A percentile compares a stretch with the other conserved stretches of the same genome.
Evolutionary conservation across 164 flowering plant species (phyloP).

Genomic region (Magnolia kwangsiensis): DNA sequence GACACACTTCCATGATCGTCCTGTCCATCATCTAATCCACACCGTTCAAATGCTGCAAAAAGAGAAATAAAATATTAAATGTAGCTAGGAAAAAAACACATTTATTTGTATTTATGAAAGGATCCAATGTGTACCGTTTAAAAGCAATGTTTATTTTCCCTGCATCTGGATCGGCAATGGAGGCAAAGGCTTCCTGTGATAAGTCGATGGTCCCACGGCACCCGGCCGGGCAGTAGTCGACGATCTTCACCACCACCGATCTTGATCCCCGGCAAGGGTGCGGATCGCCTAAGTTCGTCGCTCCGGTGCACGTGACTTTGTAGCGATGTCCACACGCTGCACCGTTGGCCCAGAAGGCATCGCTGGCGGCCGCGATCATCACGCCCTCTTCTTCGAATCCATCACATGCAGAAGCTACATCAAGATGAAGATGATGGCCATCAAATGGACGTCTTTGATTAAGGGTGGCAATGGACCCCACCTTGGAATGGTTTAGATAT

Average conservation of each 20-base stretch:
- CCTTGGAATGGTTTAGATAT: no score
- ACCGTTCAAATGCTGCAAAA: background rate
- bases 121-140: background rate
- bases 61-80: background rate
- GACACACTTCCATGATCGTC: background rate
- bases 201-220: constrained; percentile 31
- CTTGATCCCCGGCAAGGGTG: constrained; percentile 15
- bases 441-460: no score
- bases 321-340: constrained; percentile 19
- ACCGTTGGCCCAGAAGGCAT: constrained; percentile 8
- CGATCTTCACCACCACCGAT: constrained; percentile 13
- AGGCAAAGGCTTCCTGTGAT: constrained; percentile 34
- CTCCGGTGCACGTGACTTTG: constrained; percentile 15
- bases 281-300: constrained; percentile 3
- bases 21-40: no score
- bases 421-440: background rate
- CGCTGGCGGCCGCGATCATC: constrained; percentile 21
- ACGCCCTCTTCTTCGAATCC: constrained; percentile 10
- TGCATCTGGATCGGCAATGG: constrained; percentile 30
- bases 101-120: no score
- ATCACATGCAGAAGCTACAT: constrained; percentile 19
- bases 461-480: no score
- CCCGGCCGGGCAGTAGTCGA: constrained; percentile 23
- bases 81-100: no score
- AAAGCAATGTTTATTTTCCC: constrained; percentile 22